phyloP scores from a whole-genome alignment of 441 rosid genomes.

The Populus tomentosa region DNA sequence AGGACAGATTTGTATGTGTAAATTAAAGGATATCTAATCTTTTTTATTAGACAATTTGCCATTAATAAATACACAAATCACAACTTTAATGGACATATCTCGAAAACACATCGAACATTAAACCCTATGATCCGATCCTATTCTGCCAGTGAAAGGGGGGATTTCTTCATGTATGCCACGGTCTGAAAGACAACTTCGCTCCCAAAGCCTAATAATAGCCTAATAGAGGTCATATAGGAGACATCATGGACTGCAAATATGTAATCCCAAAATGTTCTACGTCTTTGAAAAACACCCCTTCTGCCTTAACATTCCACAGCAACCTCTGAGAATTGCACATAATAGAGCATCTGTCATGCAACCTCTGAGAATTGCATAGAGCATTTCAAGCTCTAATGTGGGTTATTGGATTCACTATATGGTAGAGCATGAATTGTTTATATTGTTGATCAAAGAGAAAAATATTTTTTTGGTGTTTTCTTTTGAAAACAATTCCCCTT shows the following conservation, averaged over 20 bases:
- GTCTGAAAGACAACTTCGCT: slow-evolving; percentile 30
- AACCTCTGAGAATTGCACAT: too few species aligned
- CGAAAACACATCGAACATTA: not conserved
- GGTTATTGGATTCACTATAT: too few species aligned
- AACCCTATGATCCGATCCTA: slow-evolving; percentile 6
- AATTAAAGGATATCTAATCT: not conserved
- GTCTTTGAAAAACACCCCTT: not conserved
- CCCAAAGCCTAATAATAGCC: not conserved
- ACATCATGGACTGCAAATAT: not conserved
- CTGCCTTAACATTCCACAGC: too few species aligned
- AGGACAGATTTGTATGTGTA: not conserved
- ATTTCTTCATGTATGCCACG: slow-evolving; percentile 12
- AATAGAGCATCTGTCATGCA: too few species aligned
- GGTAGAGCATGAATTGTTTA: too few species aligned
- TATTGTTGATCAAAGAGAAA: too few species aligned
- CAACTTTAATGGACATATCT: slow-evolving; percentile 11
- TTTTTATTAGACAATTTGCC: not conserved
- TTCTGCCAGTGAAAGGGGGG: slow-evolving; percentile 23
- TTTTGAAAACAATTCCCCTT: too few species aligned
- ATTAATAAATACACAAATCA: not conserved
- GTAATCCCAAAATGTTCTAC: not conserved
- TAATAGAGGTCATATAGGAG: not conserved
- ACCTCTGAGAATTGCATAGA: too few species aligned
- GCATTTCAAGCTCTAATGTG: too few species aligned
- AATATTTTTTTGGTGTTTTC: too few species aligned